A percentile compares a stretch with the other conserved stretches of the same genome.
phyloP scores from a whole-genome alignment of 192 early-diverging fungal species.

The Mortierella antarctica region DNA sequence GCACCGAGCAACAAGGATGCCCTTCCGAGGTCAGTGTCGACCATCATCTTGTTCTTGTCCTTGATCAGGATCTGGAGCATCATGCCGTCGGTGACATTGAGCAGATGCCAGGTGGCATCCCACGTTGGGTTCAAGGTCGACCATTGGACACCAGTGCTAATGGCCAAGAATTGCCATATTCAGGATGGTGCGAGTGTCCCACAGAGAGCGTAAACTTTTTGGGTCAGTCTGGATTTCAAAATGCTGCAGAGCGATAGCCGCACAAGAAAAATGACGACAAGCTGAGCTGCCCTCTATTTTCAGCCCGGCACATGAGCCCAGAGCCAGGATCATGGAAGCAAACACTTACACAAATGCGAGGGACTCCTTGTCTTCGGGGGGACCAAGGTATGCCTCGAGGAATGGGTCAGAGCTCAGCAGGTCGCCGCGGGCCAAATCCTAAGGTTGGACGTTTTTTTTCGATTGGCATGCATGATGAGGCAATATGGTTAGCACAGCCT shows the following conservation, averaged over 20 bases:
- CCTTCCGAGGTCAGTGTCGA: constrained; percentile 33
- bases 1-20: constrained; percentile 10
- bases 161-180: no score
- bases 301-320: no score
- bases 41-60: constrained; percentile 51
- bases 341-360: constrained; percentile 28
- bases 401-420: constrained; percentile 31
- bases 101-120: constrained; percentile 38
- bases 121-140: constrained; percentile 36
- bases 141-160: constrained; percentile 45
- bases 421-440: constrained; percentile 42
- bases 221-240: no score
- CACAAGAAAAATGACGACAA: neutral
- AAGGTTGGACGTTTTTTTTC: neutral
- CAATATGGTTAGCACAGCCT: neutral
- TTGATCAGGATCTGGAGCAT: constrained; percentile 14
- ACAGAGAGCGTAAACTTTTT: no score
- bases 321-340: neutral
- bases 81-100: constrained; percentile 35
- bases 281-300: neutral
- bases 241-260: neutral
- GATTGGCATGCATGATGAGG: neutral
- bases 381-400: constrained; percentile 38
- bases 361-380: constrained; percentile 10
- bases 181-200: no score